These are phyloP conservation scores for Corymbia calophylla DNA, from an alignment of 441 rosid species.

Conservation along the genomic window DNA sequence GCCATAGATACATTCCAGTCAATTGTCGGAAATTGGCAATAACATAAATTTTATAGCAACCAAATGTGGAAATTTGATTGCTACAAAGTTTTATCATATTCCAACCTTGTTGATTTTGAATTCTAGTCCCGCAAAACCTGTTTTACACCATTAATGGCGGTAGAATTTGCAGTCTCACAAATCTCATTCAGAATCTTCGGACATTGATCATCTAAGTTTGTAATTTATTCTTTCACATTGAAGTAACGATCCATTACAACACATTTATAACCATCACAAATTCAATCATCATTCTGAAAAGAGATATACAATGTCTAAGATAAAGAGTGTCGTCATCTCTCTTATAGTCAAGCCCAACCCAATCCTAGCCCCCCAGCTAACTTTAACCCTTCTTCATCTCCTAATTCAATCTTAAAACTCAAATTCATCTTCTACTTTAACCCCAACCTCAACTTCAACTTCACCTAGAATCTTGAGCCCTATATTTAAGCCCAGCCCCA, in stretches of 20 bases:
- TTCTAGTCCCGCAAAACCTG: not conserved
- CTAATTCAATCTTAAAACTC: not conserved
- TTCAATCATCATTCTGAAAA: not conserved
- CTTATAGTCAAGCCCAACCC: not conserved
- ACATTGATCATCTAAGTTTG: not conserved
- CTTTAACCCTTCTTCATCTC: not conserved
- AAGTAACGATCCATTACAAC: not conserved
- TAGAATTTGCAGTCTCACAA: not conserved
- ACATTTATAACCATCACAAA: not conserved
- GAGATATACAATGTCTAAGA: not conserved
- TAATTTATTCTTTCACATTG: not conserved
- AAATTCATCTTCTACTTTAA: not conserved
- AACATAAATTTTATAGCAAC: not conserved
- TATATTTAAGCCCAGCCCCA: not conserved
- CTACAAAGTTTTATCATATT: not conserved
- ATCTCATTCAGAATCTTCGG: fast-evolving
- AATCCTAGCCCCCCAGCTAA: not conserved
- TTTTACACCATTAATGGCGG: not conserved
- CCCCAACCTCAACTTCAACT: not conserved
- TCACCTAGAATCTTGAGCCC: not conserved
- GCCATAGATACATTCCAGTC: fast-evolving
- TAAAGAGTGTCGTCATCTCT: not conserved
- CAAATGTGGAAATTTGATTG: not conserved
- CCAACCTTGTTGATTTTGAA: not conserved
- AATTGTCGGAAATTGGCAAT: not conserved